Base-by-base conservation (phyloP, 73 alveolate genomes). In the Paramecium bursaria region DNA sequence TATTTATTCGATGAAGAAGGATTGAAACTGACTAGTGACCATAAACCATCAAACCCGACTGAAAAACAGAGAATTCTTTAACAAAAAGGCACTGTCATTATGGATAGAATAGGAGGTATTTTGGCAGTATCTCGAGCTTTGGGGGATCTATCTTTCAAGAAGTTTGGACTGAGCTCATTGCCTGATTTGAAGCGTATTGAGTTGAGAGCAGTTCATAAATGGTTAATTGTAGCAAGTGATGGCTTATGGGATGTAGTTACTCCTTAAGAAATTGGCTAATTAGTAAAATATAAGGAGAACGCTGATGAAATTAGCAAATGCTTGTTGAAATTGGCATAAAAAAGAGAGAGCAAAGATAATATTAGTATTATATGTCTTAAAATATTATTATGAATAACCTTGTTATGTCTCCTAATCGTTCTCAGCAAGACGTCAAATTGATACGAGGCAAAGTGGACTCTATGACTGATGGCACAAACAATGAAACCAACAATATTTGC, bases 21-120 rank as follows among this genome's bases (percentile, higher is more conserved):
- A 74, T 61, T 74, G 31, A 85, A 90, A 44, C 74, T 91, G 33
- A 88, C 96, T 2, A 85, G 75, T 76, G 96, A 91, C 48, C 94
- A 91, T 61, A 91, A 91, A 74, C 93, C 96, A 19, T 75, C 67
- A 53, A 91, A 91, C 35, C 53, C 46, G 14, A 74, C 74, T 35
- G 96, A 91, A 88, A 67, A 67, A 48, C 79, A 88, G 22, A 55
- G 96, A 67, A 91, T 91, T 1, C 11, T 39, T 50, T 17, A 79
- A 44, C 51, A 48, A n/a, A 60, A 85, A n/a, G 92, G 92, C 14
- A 51, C 74, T 51, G 88, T 86, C 4, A 46, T 74, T 11, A 67
- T 51, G 73, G 92, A 77, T 48, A 42, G 92, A 22, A 52, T 86
- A 25, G 74, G 48, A 47, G 88, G 88, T 22, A 76, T 74, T 0